Conservation (phyloP, 352 stramenopile genomes). For the Elongisporangium senticosum region DNA sequence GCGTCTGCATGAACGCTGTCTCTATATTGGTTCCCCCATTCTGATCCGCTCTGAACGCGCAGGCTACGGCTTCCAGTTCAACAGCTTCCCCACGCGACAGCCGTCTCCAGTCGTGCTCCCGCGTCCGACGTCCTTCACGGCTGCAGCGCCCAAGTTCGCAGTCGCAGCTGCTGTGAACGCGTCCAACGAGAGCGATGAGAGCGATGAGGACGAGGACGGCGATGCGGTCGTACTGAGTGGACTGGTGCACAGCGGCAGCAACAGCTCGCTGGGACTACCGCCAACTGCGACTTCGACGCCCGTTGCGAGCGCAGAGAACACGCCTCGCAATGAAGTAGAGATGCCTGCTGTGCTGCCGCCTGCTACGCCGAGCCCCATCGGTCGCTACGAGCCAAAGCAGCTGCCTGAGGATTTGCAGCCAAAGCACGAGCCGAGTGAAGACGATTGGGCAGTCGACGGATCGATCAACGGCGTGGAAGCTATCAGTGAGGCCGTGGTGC, state of each 20-base stretch:
- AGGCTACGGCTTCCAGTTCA: conserved; percentile 56
- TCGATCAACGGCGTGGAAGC: conserved; percentile 41
- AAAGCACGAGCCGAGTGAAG: conserved; percentile 7
- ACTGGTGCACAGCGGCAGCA: neutral
- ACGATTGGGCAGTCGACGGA: conserved; percentile 31
- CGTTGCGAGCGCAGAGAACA: neutral
- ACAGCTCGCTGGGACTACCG: neutral
- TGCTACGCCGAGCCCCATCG: neutral
- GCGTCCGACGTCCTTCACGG: neutral
- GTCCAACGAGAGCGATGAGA: conserved; percentile 17
- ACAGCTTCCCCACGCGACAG: conserved; percentile 20
- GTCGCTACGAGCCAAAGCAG: neutral
- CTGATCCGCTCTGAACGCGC: neutral
- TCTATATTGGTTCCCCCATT: neutral
- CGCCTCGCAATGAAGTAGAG: neutral
- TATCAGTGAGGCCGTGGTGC: conserved; percentile 52
- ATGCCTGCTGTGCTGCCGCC: neutral
- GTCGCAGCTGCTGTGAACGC: neutral
- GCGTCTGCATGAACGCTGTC: neutral
- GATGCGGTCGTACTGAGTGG: neutral
- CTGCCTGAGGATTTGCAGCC: neutral
- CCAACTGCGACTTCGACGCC: neutral
- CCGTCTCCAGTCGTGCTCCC: neutral
- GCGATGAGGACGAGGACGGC: conserved; percentile 6
- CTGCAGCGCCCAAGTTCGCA: conserved; percentile 5